These are phyloP conservation scores for Astragalus glycyphyllos DNA, from an alignment of 306 rosid genomes.

Conservation along the genomic window DNA sequence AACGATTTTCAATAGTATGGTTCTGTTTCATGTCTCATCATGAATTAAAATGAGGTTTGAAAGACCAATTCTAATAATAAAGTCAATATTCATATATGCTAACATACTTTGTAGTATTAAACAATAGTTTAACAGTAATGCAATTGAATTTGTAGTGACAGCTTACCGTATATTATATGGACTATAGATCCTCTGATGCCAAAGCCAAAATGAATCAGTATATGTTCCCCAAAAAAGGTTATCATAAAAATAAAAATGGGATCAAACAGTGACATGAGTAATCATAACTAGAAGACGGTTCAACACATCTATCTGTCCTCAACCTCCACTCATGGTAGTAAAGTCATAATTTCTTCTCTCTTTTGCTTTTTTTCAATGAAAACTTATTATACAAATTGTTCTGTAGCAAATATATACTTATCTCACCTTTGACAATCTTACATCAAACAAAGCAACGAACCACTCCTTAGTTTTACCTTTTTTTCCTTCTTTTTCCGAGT, in stretches of 20 bases:
- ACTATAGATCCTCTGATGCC: slow-evolving; percentile 4
- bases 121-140: neutral
- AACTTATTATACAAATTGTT: neutral
- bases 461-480: slow-evolving; percentile 26
- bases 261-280: slow-evolving; percentile 41
- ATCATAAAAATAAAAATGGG: slow-evolving; percentile 37
- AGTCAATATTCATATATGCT: neutral
- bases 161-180: neutral
- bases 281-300: slow-evolving; percentile 52
- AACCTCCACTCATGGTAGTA: slow-evolving; percentile 42
- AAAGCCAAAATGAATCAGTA: slow-evolving; percentile 17
- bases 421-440: slow-evolving; percentile 11
- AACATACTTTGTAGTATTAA: neutral
- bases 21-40: too few species aligned
- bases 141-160: slow-evolving; percentile 3
- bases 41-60: too few species aligned
- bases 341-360: slow-evolving; percentile 26
- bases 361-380: neutral
- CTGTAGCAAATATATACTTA: slow-evolving; percentile 16
- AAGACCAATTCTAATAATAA: neutral
- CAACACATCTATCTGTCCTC: slow-evolving; percentile 36
- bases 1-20: too few species aligned
- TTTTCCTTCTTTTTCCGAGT: neutral
- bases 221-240: slow-evolving; percentile 19
- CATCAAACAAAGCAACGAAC: too few species aligned